Base-by-base conservation (phyloP, 106 monocot species). In the Dioscorea dumetorum region DNA sequence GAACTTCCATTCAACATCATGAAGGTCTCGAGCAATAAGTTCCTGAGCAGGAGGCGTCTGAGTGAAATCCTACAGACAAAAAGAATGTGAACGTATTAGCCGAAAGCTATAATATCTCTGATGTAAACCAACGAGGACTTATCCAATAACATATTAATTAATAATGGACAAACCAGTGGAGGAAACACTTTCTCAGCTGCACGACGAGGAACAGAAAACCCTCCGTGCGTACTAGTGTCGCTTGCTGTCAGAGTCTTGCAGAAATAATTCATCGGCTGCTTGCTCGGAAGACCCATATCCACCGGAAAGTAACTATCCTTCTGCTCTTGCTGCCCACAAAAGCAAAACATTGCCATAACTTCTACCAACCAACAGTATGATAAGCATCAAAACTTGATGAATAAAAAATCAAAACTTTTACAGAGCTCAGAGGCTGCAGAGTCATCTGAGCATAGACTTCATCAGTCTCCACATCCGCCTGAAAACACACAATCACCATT, bases 211-310 rank as follows among this genome's bases (percentile, higher is more conserved):
- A 97, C 97, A 48, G 97, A 97, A 54, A 97, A 97, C 28, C 97
- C 97, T 69, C 97, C 97, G 66, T 97, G 97, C 11, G 97, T 97
- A 58, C 97, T 97, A 11, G 97, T 97, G 63, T 97, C 97, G 56
- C 97, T 97, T 13, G 97, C 97, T 6, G 97, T 97, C 84, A 97
- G 70, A 61, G 92, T 97, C 80, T 97, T 97, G 75, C 92, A 97
- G 72, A 97, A 97, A 58, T 97, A 92, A 69, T 97, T 97, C n/a
- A 82, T 87, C 0, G 97, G 97, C 74, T 97, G 97, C 82, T 97
- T 97, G 80, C 89, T 97, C 63, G 82, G 78, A 14, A 84, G 66
- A 8, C 86, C 89, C 84, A 97, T 97, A 60, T 97, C 97, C 50
- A 79, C 71, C 49, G 97, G 91, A 60, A 89, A 63, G 60, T 84